Base-by-base conservation (phyloP, 2,329 filamentous ascomycete species). In the Akanthomyces dipterigenus region DNA sequence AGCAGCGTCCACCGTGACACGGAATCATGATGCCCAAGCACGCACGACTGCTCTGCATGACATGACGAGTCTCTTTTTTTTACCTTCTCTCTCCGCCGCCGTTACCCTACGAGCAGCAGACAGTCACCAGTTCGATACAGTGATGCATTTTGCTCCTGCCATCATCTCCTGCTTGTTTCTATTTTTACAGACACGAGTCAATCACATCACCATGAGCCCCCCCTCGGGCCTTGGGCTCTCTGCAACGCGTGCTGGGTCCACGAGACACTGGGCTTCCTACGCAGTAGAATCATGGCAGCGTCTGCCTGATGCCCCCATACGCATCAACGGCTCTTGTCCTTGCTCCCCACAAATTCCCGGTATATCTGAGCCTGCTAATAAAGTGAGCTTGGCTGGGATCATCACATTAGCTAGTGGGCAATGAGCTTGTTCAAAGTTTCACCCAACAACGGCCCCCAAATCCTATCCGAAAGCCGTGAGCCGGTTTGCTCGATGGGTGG, bases 131-230 rank as follows among this genome's bases (percentile, higher is more conserved):
- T 26, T 26, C 49, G 8, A 12, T 34, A 28, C 18, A 9, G 31
- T 16, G 14, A 38, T 16, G 36, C 12, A 34, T 50, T 6, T 31
- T 26, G 14, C 9, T 16, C 6, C 16, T 28, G 18, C 24, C 3
- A 28, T 24, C 24, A 5, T 48, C 14, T 26, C 16, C 12, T 22
- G 8, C 31, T 31, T 36, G 26, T 20, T 46, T 58, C 45, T 50
- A 49, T 58, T 58, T 58, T 58, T 58, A 20, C 34, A 24, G 31
- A 42, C 20, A 58, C 55, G 16, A 57, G 55, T 40, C 26, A 34
- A 22, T 11, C n/a, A n/a, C 48, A 31, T 34, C 36, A n/a, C 48
- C 20, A 50, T 8, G 28, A 7, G 7, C 31, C 31, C 31, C 31
- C 31, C 31, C 11, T 34, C 31, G 31, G 8, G 6, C 5, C 31